Conservation (phyloP, 2,329 filamentous ascomycete genomes). For the Gyromitra esculenta region DNA sequence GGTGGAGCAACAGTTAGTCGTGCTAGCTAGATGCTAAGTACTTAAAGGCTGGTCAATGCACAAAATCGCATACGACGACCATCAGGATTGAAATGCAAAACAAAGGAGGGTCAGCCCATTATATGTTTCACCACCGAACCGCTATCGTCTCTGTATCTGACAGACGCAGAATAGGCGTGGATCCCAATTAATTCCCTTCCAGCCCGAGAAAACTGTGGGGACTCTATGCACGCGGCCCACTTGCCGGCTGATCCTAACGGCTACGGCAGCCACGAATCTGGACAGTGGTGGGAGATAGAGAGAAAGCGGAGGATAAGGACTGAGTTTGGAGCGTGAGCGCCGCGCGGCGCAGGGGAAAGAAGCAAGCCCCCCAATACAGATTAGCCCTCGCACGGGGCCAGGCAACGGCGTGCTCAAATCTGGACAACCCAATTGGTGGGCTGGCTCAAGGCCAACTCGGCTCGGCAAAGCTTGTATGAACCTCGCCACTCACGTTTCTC, state of each 20-base stretch:
- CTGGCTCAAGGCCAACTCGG: background rate
- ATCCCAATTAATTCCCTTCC: background rate
- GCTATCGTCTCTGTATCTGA: background rate
- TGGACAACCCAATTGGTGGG: conserved; percentile 21
- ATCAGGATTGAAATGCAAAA: background rate
- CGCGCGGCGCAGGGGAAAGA: background rate
- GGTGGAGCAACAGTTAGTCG: background rate
- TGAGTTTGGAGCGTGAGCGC: background rate
- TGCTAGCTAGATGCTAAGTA: background rate
- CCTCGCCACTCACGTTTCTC: background rate
- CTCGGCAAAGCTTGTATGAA: conserved; percentile 47
- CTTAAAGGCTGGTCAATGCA: background rate
- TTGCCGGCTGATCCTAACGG: background rate
- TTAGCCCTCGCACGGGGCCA: background rate
- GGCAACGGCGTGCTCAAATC: background rate
- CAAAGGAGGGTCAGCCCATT: conserved; percentile 1
- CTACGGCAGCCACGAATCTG: background rate
- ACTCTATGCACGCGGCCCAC: background rate
- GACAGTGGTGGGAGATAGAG: background rate
- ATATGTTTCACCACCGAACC: conserved; percentile 1
- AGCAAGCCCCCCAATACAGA: background rate
- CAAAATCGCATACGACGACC: conserved; percentile 1
- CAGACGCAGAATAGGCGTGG: background rate
- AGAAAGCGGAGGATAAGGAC: background rate
- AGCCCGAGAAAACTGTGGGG: background rate